Conservation (phyloP, 208 protist species). For the Crithidia expoeki region DNA sequence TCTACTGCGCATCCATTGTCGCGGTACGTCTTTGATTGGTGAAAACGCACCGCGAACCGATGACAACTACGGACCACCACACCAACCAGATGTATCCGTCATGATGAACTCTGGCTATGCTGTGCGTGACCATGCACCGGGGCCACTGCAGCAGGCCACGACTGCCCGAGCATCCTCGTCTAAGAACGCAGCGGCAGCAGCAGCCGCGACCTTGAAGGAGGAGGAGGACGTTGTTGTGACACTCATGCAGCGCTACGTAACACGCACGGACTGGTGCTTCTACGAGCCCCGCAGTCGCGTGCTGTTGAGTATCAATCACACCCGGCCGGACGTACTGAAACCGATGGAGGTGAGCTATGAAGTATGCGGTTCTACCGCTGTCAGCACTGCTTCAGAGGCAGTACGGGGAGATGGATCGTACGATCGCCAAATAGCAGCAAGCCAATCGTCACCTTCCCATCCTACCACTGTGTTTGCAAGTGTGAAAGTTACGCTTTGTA, state of each 20-base stretch:
- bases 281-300: conserved; percentile 23
- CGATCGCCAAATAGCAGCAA: background rate
- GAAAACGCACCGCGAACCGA: background rate
- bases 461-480: background rate
- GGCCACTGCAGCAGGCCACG: background rate
- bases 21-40: background rate
- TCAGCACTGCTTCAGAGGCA: background rate
- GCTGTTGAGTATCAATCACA: conserved; percentile 47
- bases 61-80: background rate
- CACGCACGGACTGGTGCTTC: conserved; percentile 44
- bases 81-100: conserved; percentile 1
- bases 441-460: background rate
- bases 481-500: conserved; percentile 11
- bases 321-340: conserved; percentile 50
- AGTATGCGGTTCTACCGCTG: background rate
- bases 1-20: conserved; percentile 34
- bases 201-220: background rate
- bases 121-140: background rate
- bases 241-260: conserved; percentile 51
- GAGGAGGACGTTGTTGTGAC: conserved; percentile 2
- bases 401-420: too few species aligned
- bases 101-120: conserved; percentile 20
- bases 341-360: conserved; percentile 39
- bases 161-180: background rate
- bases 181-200: background rate